Conservation (phyloP, 108 stramenopile species). For the Skeletonema grethae region DNA sequence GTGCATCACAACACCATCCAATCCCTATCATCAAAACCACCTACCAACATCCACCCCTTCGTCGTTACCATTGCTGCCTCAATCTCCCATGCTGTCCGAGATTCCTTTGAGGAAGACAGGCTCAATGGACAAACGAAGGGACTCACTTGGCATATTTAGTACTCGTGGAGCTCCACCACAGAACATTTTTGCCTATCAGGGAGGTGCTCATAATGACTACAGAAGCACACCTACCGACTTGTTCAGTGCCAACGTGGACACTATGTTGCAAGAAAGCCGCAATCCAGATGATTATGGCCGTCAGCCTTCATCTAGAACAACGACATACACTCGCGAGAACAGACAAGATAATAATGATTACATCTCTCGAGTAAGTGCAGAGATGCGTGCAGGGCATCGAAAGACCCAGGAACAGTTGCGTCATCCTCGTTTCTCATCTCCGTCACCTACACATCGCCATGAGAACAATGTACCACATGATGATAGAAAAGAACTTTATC, state of each 20-base stretch:
- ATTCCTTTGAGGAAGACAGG: neutral
- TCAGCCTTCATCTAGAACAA: neutral
- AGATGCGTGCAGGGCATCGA: neutral
- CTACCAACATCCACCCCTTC: neutral
- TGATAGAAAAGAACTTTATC: neutral
- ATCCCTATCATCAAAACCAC: neutral
- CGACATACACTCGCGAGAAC: neutral
- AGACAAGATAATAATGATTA: neutral
- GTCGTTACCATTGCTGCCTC: neutral
- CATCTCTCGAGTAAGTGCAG: neutral
- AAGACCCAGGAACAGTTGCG: neutral
- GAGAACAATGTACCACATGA: neutral
- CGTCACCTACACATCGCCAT: neutral
- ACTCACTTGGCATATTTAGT: neutral
- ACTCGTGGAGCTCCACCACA: neutral
- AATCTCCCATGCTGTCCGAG: neutral
- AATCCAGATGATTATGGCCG: neutral
- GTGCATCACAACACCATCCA: neutral
- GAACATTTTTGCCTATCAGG: neutral
- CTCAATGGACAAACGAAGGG: neutral
- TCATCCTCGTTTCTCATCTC: neutral
- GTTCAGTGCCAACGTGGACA: neutral
- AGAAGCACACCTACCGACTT: neutral
- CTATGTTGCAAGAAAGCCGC: neutral
- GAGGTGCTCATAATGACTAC: neutral